A percentile compares a stretch with the other conserved stretches of the same genome.
phyloP scores from a whole-genome alignment of 2,329 filamentous ascomycete genomes.

The Penicillium palitans region DNA sequence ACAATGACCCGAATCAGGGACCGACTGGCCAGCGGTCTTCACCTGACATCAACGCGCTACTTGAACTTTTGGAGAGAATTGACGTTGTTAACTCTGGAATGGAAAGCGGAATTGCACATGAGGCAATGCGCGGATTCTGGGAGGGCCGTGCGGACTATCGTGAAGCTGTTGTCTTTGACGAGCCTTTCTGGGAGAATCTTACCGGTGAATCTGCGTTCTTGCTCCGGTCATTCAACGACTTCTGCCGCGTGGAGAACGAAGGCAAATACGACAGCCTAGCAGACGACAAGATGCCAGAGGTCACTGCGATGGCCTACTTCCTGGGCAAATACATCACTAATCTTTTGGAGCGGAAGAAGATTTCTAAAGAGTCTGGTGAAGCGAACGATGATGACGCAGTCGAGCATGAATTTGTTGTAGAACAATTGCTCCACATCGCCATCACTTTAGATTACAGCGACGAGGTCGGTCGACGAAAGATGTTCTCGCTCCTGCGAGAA shows the following conservation, averaged over 20 bases:
- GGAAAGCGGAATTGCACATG: constrained; percentile 84
- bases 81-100: constrained; percentile 88
- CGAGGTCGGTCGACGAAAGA: constrained; percentile 90
- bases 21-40: constrained; percentile 52
- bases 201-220: constrained; percentile 85
- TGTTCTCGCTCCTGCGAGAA: constrained; percentile 88
- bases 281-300: constrained; percentile 93
- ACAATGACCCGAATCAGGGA: constrained; percentile 59
- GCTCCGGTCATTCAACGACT: constrained; percentile 90
- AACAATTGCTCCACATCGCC: constrained; percentile 90
- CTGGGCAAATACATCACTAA: constrained; percentile 74
- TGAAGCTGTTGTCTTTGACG: constrained; percentile 47
- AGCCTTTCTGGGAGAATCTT: constrained; percentile 49
- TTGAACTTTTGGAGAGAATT: constrained; percentile 90
- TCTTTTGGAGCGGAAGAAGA: constrained; percentile 44
- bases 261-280: constrained; percentile 72
- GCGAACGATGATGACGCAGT: constrained; percentile 78
- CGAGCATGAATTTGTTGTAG: constrained; percentile 92
- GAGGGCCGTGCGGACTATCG: constrained; percentile 70
- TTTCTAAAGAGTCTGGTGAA: constrained; percentile 52
- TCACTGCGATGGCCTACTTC: constrained; percentile 85
- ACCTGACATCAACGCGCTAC: constrained; percentile 76
- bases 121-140: constrained; percentile 97
- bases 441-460: constrained; percentile 95
- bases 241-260: constrained; percentile 73